Conservation (phyloP, 345 rosid genomes). For the Lepidium sativum region DNA sequence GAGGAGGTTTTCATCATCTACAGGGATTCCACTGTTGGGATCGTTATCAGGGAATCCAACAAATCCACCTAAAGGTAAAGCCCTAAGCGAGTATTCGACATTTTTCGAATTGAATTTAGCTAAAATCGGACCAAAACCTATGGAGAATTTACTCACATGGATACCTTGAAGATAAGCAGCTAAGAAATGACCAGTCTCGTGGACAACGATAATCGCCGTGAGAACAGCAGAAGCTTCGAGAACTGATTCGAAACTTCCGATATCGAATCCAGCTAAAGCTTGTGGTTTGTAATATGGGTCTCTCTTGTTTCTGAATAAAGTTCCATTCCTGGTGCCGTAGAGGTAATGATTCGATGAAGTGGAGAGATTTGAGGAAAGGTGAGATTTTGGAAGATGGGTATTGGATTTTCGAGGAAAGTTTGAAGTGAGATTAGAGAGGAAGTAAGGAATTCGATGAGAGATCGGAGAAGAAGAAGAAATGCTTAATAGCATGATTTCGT, state of each 20-base stretch:
- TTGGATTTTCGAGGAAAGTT: slow-evolving; percentile 33
- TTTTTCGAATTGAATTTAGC: slow-evolving; percentile 80
- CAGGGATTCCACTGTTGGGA: slow-evolving; percentile 74
- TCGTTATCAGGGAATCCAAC: slow-evolving; percentile 98
- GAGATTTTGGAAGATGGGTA: slow-evolving; percentile 42
- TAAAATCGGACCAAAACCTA: slow-evolving; percentile 92
- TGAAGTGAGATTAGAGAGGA: slow-evolving; percentile 21
- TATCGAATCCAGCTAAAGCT: slow-evolving; percentile 63
- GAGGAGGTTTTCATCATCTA: slow-evolving; percentile 65
- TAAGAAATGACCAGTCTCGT: slow-evolving; percentile 84
- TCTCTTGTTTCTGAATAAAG: slow-evolving; percentile 24
- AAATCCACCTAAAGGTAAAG: slow-evolving; percentile 91
- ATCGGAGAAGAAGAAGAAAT: slow-evolving; percentile 41
- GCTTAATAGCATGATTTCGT: slow-evolving; percentile 56
- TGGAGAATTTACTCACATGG: slow-evolving; percentile 83
- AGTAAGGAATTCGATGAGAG: slow-evolving; percentile 31
- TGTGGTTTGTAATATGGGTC: slow-evolving; percentile 30
- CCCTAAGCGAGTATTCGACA: slow-evolving; percentile 86
- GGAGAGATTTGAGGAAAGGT: slow-evolving; percentile 12
- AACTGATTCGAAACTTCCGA: slow-evolving; percentile 60
- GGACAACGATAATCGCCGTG: slow-evolving; percentile 85
- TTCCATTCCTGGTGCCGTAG: slow-evolving; percentile 3
- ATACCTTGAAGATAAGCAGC: slow-evolving; percentile 93
- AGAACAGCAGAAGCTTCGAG: slow-evolving; percentile 78
- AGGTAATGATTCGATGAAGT: background rate